These are phyloP conservation scores for Epichloe coenophiala DNA, from an alignment of 2,329 filamentous ascomycete species.

Conservation along the genomic window DNA sequence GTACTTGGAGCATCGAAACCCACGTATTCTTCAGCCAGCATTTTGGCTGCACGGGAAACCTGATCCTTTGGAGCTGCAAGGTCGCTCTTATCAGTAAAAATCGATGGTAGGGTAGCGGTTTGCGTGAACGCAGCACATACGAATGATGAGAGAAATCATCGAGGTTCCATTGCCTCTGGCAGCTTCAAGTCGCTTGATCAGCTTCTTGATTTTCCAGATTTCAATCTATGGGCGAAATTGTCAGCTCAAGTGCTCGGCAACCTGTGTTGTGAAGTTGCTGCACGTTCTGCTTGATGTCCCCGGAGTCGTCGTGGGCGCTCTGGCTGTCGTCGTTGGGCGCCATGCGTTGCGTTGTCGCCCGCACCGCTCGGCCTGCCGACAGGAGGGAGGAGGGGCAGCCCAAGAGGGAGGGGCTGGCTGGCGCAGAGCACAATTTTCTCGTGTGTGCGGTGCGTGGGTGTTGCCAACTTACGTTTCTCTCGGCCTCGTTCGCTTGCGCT, in stretches of 20 bases:
- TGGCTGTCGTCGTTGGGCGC: background rate
- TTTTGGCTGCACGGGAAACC: constrained; percentile 89
- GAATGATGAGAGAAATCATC: constrained; percentile 99
- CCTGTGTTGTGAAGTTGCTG: background rate
- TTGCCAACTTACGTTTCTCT: constrained; percentile 66
- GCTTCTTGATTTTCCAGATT: constrained; percentile 98
- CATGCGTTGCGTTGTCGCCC: background rate
- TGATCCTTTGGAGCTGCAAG: constrained; percentile 85
- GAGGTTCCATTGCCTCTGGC: constrained; percentile 96
- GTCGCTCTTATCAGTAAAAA: constrained; percentile 2
- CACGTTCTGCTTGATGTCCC: background rate
- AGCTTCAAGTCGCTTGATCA: constrained; percentile 96
- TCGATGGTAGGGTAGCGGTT: background rate
- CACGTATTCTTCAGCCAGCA: constrained; percentile 99
- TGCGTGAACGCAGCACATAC: constrained; percentile 39
- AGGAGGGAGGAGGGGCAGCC: constrained; percentile 8
- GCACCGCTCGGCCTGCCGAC: constrained; percentile 2
- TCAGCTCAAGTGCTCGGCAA: constrained; percentile 1
- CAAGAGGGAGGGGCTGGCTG: constrained; percentile 1
- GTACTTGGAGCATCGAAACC: constrained; percentile 16
- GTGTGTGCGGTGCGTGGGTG: background rate
- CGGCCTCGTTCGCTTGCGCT: constrained; percentile 77
- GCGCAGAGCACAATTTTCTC: constrained; percentile 9
- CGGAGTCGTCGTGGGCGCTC: background rate
- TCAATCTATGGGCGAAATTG: constrained; percentile 38